Evolutionary conservation across 495 filamentous ascomycete species (phyloP).

Genomic region (Cercophora sp.): DNA sequence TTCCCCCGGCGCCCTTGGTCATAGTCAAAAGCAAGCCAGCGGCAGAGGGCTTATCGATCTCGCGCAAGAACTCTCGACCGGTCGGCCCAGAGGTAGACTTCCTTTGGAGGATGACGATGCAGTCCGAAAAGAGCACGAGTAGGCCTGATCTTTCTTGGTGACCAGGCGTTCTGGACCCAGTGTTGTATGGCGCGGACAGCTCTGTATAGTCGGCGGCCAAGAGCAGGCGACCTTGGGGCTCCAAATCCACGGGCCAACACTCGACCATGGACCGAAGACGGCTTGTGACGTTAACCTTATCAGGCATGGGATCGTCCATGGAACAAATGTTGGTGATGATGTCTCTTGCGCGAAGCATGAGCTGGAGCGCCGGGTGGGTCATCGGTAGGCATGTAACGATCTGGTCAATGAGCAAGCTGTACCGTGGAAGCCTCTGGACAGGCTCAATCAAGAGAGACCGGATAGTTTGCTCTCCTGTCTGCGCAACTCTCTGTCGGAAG

Average conservation of each 20-base stretch:
- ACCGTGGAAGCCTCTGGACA: conserved; percentile 89
- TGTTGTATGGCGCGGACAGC: conserved; percentile 64
- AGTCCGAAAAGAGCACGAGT: conserved; percentile 80
- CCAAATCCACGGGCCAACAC: conserved; percentile 71
- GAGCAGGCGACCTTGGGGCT: conserved; percentile 75
- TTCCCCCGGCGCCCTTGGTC: conserved; percentile 50
- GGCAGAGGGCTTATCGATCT: conserved; percentile 71
- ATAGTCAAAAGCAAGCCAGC: conserved; percentile 52
- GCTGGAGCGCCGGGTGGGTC: conserved; percentile 74
- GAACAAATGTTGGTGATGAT: conserved; percentile 94
- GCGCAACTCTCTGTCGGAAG: conserved; percentile 71
- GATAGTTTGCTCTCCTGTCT: conserved; percentile 84
- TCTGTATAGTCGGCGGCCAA: conserved; percentile 79
- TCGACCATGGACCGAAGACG: conserved; percentile 71
- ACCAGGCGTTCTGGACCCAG: conserved; percentile 11
- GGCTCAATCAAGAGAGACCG: conserved; percentile 95
- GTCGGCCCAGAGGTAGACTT: conserved; percentile 55
- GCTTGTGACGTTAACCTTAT: conserved; percentile 65
- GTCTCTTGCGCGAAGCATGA: conserved; percentile 79
- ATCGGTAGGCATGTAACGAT: conserved; percentile 80
- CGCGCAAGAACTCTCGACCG: conserved; percentile 73
- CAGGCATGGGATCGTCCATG: conserved; percentile 63
- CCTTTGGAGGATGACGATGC: conserved; percentile 71
- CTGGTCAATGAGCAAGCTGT: conserved; percentile 93
- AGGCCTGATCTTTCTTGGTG: conserved; percentile 55